These are phyloP conservation scores for Acer campestre DNA, from an alignment of 345 rosid genomes.

Conservation along the genomic window DNA sequence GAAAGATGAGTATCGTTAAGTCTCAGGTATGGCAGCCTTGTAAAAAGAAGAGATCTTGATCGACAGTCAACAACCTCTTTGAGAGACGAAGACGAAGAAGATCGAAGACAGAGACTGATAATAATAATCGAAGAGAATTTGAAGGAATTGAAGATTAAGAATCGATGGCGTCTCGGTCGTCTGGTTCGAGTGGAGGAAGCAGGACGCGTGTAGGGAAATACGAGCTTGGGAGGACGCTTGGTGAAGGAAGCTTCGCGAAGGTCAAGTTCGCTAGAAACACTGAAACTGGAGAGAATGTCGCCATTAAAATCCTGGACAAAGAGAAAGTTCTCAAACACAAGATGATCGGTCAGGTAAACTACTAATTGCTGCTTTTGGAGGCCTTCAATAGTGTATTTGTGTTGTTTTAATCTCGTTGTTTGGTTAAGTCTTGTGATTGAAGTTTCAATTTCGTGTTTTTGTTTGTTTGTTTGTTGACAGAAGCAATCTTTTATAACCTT, in stretches of 20 bases:
- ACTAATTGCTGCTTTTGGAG: too few relatives aligned
- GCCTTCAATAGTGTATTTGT: too few relatives aligned
- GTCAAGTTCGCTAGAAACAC: slow-evolving; percentile 87
- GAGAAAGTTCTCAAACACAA: slow-evolving; percentile 87
- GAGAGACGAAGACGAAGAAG: neutral
- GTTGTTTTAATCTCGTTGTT: too few relatives aligned
- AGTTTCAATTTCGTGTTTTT: too few relatives aligned
- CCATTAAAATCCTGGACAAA: slow-evolving; percentile 91
- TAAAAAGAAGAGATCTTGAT: slow-evolving; percentile 91
- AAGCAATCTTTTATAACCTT: neutral
- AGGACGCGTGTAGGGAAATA: slow-evolving; percentile 98
- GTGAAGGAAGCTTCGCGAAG: slow-evolving; percentile 97
- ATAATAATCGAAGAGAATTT: neutral
- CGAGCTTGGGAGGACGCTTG: slow-evolving; percentile 89
- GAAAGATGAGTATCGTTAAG: slow-evolving; percentile 73
- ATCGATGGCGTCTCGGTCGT: slow-evolving; percentile 62
- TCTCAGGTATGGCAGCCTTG: slow-evolving; percentile 99
- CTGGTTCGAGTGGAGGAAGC: slow-evolving; percentile 40
- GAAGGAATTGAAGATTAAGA: neutral
- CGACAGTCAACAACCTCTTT: neutral
- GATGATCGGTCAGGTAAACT: slow-evolving; percentile 85
- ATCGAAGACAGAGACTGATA: neutral
- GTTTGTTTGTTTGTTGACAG: neutral
- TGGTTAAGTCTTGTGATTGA: too few relatives aligned
- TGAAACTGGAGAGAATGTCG: slow-evolving; percentile 77